Conservation (phyloP, 139 green algal genomes). For the Edaphochlamys debaryana region DNA sequence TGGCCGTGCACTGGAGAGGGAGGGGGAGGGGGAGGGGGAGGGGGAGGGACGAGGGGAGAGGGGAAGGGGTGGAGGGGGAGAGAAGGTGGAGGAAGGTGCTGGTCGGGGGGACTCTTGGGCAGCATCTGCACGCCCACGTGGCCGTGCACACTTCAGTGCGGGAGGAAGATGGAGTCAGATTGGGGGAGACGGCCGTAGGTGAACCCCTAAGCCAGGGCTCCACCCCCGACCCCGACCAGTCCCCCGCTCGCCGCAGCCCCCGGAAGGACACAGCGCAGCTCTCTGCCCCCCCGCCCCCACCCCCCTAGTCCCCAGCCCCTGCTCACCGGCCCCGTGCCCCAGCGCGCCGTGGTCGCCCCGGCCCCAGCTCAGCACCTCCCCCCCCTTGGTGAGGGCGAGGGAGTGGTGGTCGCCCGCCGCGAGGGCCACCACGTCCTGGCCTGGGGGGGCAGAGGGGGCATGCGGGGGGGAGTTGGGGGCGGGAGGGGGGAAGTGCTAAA, state of each 20-base stretch:
- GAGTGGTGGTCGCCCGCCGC: conserved; percentile 57
- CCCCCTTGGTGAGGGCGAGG: conserved; percentile 48
- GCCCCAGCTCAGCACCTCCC: conserved; percentile 54
- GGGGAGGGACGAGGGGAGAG: neutral
- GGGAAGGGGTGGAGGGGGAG: neutral
- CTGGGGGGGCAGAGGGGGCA: neutral
- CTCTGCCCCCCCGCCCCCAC: too few species aligned
- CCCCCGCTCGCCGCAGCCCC: too few species aligned
- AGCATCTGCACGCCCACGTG: neutral
- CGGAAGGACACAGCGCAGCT: too few species aligned
- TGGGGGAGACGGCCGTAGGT: too few species aligned
- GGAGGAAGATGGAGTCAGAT: too few species aligned
- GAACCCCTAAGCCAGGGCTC: too few species aligned
- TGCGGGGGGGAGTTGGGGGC: neutral
- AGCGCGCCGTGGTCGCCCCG: conserved; percentile 51
- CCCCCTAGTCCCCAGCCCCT: too few species aligned
- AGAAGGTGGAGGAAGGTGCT: neutral
- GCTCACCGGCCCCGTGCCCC: conserved; percentile 52
- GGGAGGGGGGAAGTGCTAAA: neutral
- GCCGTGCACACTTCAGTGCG: too few species aligned
- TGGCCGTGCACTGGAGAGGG: conserved; percentile 4
- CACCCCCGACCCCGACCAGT: too few species aligned
- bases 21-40: neutral
- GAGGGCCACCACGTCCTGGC: conserved; percentile 32
- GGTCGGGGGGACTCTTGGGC: neutral